Evolutionary conservation across 2,329 filamentous ascomycete species (phyloP).

Genomic region (Ambrosiella cleistominuta): DNA sequence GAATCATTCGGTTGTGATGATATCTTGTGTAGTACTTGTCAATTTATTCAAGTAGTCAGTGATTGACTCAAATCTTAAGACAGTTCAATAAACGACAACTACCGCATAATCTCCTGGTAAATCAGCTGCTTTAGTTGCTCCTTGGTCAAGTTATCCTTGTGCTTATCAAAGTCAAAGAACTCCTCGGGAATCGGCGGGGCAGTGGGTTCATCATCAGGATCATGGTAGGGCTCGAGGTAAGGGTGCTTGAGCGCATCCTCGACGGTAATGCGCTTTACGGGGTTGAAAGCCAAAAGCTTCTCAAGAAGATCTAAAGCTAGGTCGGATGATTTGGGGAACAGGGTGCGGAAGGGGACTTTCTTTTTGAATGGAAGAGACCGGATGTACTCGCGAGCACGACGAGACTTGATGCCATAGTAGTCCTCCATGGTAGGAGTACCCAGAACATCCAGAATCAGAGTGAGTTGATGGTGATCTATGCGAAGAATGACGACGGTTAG

Average conservation of each 20-base stretch:
- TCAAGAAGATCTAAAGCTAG: conserved; percentile 84
- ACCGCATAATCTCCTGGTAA: conserved; percentile 85
- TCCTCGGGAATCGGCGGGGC: conserved; percentile 93
- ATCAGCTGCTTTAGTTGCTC: conserved; percentile 96
- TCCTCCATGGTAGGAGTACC: conserved; percentile 99
- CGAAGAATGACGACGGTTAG: neutral
- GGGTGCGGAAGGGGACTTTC: conserved; percentile 92
- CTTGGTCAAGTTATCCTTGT: conserved; percentile 97
- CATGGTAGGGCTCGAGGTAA: conserved; percentile 96
- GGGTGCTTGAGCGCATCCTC: conserved; percentile 95
- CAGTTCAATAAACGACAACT: conserved; percentile 13
- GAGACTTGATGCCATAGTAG: conserved; percentile 99
- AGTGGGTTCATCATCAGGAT: conserved; percentile 94
- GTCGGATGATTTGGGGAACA: conserved; percentile 99
- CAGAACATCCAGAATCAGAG: conserved; percentile 88
- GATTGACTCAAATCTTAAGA: too few species aligned
- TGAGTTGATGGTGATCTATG: conserved; percentile 89
- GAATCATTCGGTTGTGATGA: too few species aligned
- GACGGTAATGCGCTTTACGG: conserved; percentile 93
- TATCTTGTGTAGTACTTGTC: too few species aligned
- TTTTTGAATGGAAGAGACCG: conserved; percentile 97
- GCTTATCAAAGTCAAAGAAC: conserved; percentile 99
- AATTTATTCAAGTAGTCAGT: too few species aligned
- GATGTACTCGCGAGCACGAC: conserved; percentile 93
- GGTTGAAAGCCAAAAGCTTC: conserved; percentile 93